These are phyloP conservation scores for Blastocladiella emersonii DNA, from an alignment of 371 early-diverging fungal genomes.

Conservation along the genomic window DNA sequence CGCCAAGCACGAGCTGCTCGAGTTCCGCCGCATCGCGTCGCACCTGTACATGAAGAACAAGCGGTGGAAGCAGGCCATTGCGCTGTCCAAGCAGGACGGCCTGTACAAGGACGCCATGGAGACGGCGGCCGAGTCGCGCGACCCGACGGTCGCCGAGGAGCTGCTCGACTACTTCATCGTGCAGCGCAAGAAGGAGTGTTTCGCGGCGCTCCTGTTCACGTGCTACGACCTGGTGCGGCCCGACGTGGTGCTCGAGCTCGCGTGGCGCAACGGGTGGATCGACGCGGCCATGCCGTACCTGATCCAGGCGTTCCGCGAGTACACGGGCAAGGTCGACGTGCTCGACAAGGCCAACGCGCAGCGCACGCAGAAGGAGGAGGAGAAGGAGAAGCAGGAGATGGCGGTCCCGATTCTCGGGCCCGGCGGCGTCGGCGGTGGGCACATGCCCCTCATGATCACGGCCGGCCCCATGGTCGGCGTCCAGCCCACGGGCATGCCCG, in stretches of 20 bases:
- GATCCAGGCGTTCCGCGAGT: conserved; percentile 75
- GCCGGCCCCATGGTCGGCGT: conserved; percentile 2
- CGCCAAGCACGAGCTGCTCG: conserved; percentile 86
- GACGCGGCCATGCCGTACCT: conserved; percentile 95
- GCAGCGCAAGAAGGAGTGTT: conserved; percentile 74
- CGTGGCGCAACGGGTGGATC: conserved; percentile 73
- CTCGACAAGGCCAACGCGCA: conserved; percentile 35
- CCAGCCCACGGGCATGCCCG: not conserved
- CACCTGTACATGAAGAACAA: conserved; percentile 86
- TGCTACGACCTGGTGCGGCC: conserved; percentile 89
- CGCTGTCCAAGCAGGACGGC: conserved; percentile 85
- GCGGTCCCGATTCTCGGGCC: not conserved
- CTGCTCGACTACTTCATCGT: conserved; percentile 86
- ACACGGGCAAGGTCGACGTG: conserved; percentile 42
- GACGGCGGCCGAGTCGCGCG: conserved; percentile 78
- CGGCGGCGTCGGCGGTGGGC: not conserved
- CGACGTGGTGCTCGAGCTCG: conserved; percentile 83
- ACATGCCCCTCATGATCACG: conserved; percentile 8
- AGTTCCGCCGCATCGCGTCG: conserved; percentile 92
- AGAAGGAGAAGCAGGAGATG: conserved; percentile 23
- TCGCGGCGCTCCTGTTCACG: conserved; percentile 76
- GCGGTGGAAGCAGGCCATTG: conserved; percentile 88
- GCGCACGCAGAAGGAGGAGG: conserved; percentile 28
- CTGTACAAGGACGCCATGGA: conserved; percentile 96
- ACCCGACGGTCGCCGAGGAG: conserved; percentile 77